phyloP scores from a whole-genome alignment of 1,284 basidiomycete species.

The Pseudozyma pruni region DNA sequence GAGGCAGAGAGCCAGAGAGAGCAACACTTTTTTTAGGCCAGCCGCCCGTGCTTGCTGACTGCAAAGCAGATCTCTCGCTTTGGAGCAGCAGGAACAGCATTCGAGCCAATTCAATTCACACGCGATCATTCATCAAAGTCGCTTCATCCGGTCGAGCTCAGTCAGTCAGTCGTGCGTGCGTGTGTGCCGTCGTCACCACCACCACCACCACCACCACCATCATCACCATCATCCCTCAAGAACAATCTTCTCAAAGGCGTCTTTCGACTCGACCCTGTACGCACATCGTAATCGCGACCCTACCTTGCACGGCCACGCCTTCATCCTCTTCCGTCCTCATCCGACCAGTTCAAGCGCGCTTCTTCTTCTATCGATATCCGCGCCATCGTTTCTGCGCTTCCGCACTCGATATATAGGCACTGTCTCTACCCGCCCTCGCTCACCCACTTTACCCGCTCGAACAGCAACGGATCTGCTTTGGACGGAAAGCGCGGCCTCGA shows the following conservation, averaged over 20 bases:
- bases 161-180: too few relatives aligned
- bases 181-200: background rate
- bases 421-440: too few relatives aligned
- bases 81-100: background rate
- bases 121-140: slow-evolving; percentile 10
- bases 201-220: slow-evolving; percentile 11
- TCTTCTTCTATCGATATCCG: too few relatives aligned
- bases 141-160: background rate
- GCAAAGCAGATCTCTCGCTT: slow-evolving; percentile 8
- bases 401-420: too few relatives aligned
- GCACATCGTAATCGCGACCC: too few relatives aligned
- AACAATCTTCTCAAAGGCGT: background rate
- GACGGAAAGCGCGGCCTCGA: too few relatives aligned
- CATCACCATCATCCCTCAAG: slow-evolving; percentile 17
- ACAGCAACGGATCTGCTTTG: too few relatives aligned
- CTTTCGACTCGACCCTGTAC: background rate
- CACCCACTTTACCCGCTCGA: too few relatives aligned
- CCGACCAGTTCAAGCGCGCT: too few relatives aligned
- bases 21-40: slow-evolving; percentile 9
- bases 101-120: background rate
- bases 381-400: too few relatives aligned
- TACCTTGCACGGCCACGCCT: slow-evolving; percentile 2
- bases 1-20: slow-evolving; percentile 2
- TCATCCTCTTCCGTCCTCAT: background rate
- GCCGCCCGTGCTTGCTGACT: background rate